These are phyloP conservation scores for Saccharomyces mikatae DNA, from an alignment of 805 yeast species.

Conservation along the genomic window DNA sequence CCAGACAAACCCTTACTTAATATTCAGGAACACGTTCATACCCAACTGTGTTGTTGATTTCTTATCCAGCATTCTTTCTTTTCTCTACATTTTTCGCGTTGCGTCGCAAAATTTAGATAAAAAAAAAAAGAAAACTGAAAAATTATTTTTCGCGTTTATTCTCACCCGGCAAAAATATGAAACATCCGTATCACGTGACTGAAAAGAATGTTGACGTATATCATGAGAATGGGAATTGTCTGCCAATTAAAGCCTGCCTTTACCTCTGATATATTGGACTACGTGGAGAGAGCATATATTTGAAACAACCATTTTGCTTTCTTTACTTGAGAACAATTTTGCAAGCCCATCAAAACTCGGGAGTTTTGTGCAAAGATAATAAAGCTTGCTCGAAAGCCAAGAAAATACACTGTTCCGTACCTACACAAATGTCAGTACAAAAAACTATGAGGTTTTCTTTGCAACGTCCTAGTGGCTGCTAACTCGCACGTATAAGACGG, in stretches of 20 bases:
- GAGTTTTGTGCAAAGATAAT: not conserved
- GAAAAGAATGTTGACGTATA: not conserved
- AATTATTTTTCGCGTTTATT: not conserved
- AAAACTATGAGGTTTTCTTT: not conserved
- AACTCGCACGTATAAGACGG: not conserved
- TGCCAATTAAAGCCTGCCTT: not conserved
- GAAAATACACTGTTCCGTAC: not conserved
- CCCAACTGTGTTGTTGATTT: not conserved
- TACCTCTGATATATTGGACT: not conserved
- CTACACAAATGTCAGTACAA: not conserved
- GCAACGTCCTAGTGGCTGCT: not conserved
- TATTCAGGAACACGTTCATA: not conserved
- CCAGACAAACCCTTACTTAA: not conserved
- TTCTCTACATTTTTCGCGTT: not conserved
- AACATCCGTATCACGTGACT: not conserved
- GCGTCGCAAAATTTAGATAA: not conserved
- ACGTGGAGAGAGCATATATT: not conserved
- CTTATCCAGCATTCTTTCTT: not conserved
- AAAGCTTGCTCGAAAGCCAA: not conserved
- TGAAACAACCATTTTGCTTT: not conserved
- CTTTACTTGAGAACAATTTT: not conserved
- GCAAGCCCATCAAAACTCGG: not conserved
- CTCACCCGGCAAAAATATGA: not conserved
- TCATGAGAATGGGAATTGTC: not conserved
- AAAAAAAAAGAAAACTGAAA: not conserved